These are phyloP conservation scores for Chloranthus sessilifolius DNA, from an alignment of 164 flowering plant genomes.

Conservation along the genomic window DNA sequence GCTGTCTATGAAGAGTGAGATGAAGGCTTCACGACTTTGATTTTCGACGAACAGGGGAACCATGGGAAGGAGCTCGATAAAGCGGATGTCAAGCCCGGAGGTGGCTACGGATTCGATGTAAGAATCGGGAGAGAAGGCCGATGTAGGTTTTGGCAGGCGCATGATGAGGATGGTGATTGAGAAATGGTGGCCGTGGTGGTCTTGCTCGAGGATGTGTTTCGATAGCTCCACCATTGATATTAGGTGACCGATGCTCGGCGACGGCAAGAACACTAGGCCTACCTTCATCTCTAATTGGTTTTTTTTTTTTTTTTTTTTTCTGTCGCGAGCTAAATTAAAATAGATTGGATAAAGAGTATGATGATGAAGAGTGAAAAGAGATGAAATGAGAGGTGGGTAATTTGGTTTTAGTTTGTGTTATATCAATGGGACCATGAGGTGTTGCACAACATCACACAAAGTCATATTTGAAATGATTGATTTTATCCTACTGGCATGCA, in stretches of 20 bases:
- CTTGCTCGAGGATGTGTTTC: not conserved
- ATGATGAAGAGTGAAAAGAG: no score
- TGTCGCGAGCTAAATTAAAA: no score
- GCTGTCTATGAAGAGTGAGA: not conserved
- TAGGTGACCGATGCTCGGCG: conserved; percentile 5
- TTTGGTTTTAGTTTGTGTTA: no score
- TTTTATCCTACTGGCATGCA: no score
- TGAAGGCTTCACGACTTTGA: not conserved
- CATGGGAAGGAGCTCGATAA: conserved; percentile 2
- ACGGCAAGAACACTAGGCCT: conserved; percentile 3
- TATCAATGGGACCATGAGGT: no score
- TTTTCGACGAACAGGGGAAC: not conserved
- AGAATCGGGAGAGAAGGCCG: not conserved
- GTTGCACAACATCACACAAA: no score
- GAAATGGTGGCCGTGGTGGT: conserved; percentile 1
- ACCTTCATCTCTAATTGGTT: not conserved
- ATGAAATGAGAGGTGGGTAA: no score
- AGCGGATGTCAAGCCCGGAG: conserved; percentile 1
- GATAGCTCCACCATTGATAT: conserved; percentile 5
- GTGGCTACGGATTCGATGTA: conserved; percentile 3
- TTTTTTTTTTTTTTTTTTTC: no score
- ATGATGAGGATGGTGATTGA: conserved; percentile 11
- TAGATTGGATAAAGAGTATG: no score
- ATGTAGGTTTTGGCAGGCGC: not conserved
- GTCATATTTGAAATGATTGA: no score